Base-by-base conservation (phyloP, 441 rosid species). In the Manihot esculenta region DNA sequence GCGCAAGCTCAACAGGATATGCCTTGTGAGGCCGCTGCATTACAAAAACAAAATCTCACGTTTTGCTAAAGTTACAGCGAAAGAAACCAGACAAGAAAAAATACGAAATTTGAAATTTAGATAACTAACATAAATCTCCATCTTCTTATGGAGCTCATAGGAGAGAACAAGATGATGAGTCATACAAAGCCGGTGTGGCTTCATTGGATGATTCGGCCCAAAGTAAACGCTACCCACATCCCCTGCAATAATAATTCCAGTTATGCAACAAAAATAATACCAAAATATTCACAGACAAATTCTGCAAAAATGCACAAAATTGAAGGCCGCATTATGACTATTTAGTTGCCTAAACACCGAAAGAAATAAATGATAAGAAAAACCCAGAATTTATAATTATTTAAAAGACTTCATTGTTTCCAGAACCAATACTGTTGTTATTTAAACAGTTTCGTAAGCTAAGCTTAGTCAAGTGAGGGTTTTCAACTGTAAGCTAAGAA, bases 191-290 rank as follows among this genome's bases (percentile, higher is more conserved):
- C 99, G 82, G 74, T 95, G 98, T 0, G 98, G 98, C 73, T 93
- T 91, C 99, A 93, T 93, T 3, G 98, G 99, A 83, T 95, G 99
- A 75, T 95, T 89, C 0, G 98, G 97, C n/a, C 98, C 97, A 83
- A 95, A 95, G 79, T 89, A 95, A 23, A 95, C 98, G 17, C 79
- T 89, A 27, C 98, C 99, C 73, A 88, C 99, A 61, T 95, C 97
- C 64, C 99, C 97, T 95, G 88, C 82, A 78, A 77, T 53, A 80
- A 53, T 14, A 62, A 50, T 44, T 12, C 66, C 63, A 64, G 11
- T 18, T 26, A 15, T 42, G 45, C 21, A 60, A 60, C 23, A 12
- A 35, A 35, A 3, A 33, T 3, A 3, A 49, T 10, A 53, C 8
- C 9, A 60, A 7, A 42, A 69, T 55, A 38, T 42, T 41, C 20